phyloP scores from a whole-genome alignment of 495 filamentous ascomycete genomes.

The Symbiotaphrina buchneri region DNA sequence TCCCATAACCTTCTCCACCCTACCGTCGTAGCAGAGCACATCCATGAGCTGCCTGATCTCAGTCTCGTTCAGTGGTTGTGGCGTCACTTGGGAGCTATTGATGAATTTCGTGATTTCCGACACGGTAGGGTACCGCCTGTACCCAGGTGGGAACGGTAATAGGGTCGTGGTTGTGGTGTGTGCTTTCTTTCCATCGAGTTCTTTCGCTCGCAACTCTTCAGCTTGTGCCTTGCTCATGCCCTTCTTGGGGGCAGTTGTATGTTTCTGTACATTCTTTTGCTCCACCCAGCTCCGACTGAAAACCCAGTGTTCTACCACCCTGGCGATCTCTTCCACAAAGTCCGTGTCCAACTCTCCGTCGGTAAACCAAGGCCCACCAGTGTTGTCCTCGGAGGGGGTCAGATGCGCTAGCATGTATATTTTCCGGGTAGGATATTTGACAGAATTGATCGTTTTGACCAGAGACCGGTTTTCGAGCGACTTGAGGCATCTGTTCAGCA shows the following conservation, averaged over 20 bases:
- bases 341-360: constrained; percentile 69
- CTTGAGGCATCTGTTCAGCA: constrained; percentile 54
- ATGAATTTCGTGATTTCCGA: constrained; percentile 48
- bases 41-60: constrained; percentile 68
- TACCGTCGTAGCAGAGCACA: constrained; percentile 67
- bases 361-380: constrained; percentile 84
- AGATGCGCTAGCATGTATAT: constrained; percentile 45
- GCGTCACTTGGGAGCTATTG: constrained; percentile 36
- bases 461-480: constrained; percentile 61
- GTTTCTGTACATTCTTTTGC: constrained; percentile 15
- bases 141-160: constrained; percentile 45
- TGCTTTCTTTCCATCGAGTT: neutral
- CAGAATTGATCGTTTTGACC: constrained; percentile 51
- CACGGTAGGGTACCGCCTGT: constrained; percentile 54
- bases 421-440: constrained; percentile 35
- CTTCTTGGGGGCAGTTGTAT: constrained; percentile 1
- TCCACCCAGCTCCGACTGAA: constrained; percentile 34
- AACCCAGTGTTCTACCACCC: constrained; percentile 49
- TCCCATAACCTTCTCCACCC: constrained; percentile 34
- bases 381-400: constrained; percentile 64
- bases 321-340: constrained; percentile 52
- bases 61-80: constrained; percentile 37
- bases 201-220: neutral
- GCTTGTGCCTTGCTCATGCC: constrained; percentile 1
- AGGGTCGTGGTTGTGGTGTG: constrained; percentile 9